These are phyloP conservation scores for Lecanicillium sp. DNA, from an alignment of 2,329 filamentous ascomycete species.

Conservation along the genomic window DNA sequence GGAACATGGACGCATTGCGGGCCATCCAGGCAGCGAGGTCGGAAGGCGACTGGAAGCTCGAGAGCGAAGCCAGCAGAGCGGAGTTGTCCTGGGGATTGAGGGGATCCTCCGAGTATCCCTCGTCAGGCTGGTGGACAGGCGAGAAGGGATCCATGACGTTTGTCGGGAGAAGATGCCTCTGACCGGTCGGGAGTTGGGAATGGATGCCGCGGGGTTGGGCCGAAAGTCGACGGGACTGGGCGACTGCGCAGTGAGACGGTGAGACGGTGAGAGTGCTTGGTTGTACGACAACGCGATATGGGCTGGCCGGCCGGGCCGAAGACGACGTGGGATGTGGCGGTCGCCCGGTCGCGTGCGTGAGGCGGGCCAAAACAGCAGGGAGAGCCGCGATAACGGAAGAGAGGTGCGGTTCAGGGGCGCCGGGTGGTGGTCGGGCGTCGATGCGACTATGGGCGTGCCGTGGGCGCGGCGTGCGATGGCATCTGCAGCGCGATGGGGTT, in stretches of 20 bases:
- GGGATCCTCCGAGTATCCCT: slow-evolving; percentile 80
- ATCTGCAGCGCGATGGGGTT: slow-evolving; percentile 1
- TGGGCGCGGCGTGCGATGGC: slow-evolving; percentile 1
- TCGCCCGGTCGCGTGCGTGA: slow-evolving; percentile 5
- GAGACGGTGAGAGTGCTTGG: too few species aligned
- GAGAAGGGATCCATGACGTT: slow-evolving; percentile 40
- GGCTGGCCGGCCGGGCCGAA: not conserved
- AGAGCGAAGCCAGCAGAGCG: slow-evolving; percentile 28
- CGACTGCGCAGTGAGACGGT: too few species aligned
- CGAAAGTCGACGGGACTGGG: too few species aligned
- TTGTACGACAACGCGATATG: too few species aligned
- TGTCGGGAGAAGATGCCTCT: too few species aligned
- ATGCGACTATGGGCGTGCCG: not conserved
- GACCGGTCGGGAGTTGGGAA: too few species aligned
- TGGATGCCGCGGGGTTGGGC: too few species aligned
- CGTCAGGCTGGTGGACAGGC: slow-evolving; percentile 60
- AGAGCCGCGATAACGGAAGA: not conserved
- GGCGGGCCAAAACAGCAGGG: not conserved
- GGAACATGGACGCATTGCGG: slow-evolving; percentile 43
- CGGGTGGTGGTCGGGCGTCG: not conserved
- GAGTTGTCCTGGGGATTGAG: slow-evolving; percentile 37
- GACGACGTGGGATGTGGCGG: not conserved
- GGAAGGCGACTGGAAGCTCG: slow-evolving; percentile 32
- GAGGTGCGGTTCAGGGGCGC: not conserved
- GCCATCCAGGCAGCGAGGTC: slow-evolving; percentile 46